phyloP scores from a whole-genome alignment of 169 alveolate species.

The Plasmodium malariae region DNA sequence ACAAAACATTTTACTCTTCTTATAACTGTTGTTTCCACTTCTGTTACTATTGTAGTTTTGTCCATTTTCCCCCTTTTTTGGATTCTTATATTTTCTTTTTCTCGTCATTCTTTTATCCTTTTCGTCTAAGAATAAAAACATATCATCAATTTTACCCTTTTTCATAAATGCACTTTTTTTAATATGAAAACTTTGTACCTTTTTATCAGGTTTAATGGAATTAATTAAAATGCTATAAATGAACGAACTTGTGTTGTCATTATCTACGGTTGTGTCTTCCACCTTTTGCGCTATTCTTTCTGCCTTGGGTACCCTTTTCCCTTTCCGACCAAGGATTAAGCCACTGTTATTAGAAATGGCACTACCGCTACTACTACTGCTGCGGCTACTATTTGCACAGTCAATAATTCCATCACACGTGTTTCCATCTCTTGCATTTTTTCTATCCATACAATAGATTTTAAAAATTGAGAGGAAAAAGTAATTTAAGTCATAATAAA shows the following conservation, averaged over 20 bases:
- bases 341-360: too few species aligned
- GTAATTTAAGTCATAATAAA: conserved; percentile 52
- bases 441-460: not conserved
- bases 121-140: conserved; percentile 24
- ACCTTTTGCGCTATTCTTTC: not conserved
- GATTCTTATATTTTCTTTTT: conserved; percentile 11
- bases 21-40: not conserved
- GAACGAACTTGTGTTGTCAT: conserved; percentile 12
- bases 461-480: conserved; percentile 23
- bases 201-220: conserved; percentile 70
- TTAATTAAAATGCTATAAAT: conserved; percentile 58
- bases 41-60: not conserved
- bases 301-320: not conserved
- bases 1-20: conserved; percentile 18
- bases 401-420: not conserved
- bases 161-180: conserved; percentile 23
- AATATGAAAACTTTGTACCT: conserved; percentile 8
- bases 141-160: conserved; percentile 24
- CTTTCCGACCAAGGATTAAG: too few species aligned
- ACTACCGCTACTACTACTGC: too few species aligned
- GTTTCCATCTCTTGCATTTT: not conserved
- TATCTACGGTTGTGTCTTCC: not conserved
- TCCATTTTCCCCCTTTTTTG: not conserved
- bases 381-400: not conserved
- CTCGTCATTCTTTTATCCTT: conserved; percentile 10